A percentile compares a stretch with the other conserved stretches of the same genome.
These are phyloP conservation scores for Magnusiomyces magnusii DNA, from an alignment of 1,139 yeast species.

Conservation along the genomic window DNA sequence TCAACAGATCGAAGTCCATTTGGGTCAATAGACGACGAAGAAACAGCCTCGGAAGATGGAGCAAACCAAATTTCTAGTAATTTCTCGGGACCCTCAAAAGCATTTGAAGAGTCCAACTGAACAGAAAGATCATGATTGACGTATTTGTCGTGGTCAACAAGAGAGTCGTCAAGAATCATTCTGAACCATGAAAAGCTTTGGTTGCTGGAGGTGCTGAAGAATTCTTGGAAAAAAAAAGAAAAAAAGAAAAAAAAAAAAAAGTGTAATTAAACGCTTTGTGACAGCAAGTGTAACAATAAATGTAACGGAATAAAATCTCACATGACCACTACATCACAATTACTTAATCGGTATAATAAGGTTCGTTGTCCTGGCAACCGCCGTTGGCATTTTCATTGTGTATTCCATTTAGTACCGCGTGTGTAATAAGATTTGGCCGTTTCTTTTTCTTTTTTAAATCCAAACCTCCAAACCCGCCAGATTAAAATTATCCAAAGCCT, in stretches of 20 bases:
- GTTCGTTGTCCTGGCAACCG: not conserved
- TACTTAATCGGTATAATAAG: not conserved
- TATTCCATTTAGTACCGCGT: too few species aligned
- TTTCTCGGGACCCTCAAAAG: constrained; percentile 97
- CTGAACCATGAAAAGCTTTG: not conserved
- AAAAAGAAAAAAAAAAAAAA: not conserved
- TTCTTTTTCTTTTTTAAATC: too few species aligned
- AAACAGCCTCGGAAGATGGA: constrained; percentile 38
- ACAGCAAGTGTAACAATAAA: too few species aligned
- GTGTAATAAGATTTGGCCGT: too few species aligned
- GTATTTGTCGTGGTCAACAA: constrained; percentile 40
- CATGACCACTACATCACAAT: too few species aligned
- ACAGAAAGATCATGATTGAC: constrained; percentile 76
- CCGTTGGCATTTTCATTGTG: not conserved
- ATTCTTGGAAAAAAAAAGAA: not conserved
- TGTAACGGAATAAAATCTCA: too few species aligned
- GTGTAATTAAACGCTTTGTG: not conserved
- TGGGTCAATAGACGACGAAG: constrained; percentile 24
- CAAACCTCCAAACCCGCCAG: not conserved
- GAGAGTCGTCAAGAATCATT: constrained; percentile 23
- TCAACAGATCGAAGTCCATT: constrained; percentile 55
- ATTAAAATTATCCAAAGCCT: too few species aligned
- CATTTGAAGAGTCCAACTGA: constrained; percentile 74
- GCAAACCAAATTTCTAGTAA: constrained; percentile 86
- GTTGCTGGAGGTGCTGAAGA: not conserved